Conservation (phyloP, 306 rosid genomes). For the Cicer cuneatum region DNA sequence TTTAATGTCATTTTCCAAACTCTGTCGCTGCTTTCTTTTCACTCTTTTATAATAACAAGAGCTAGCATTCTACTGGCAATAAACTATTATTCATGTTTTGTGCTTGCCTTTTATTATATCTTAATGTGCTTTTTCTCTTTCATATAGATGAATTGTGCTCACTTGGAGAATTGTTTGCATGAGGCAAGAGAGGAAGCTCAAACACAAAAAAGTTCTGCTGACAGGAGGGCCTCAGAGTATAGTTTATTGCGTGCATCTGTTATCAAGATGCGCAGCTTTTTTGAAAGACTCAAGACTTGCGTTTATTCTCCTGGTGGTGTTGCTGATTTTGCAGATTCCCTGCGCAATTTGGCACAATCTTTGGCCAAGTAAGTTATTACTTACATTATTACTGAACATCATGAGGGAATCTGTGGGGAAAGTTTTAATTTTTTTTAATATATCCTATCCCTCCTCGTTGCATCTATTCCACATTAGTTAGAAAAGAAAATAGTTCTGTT, state of each 20-base stretch:
- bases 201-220: constrained; percentile 95
- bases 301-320: constrained; percentile 77
- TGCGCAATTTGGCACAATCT: constrained; percentile 76
- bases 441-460: neutral
- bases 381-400: constrained; percentile 16
- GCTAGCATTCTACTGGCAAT: constrained; percentile 24
- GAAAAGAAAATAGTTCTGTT: neutral
- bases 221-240: constrained; percentile 92
- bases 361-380: constrained; percentile 76
- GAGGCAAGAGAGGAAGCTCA: constrained; percentile 99
- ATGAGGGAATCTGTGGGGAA: neutral
- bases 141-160: constrained; percentile 95
- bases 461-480: constrained; percentile 3
- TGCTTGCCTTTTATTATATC: neutral
- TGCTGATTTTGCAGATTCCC: constrained; percentile 73
- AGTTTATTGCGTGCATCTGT: constrained; percentile 77
- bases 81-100: constrained; percentile 1
- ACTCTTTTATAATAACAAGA: neutral
- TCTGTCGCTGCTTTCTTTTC: neutral
- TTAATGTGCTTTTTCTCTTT: constrained; percentile 36
- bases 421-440: neutral
- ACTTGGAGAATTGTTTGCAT: constrained; percentile 92
- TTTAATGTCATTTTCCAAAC: constrained; percentile 19
- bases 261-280: constrained; percentile 80
- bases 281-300: constrained; percentile 80